Evolutionary conservation across 768 basidiomycete species (phyloP).

Genomic region (Tylopilus rubrobrunneus): DNA sequence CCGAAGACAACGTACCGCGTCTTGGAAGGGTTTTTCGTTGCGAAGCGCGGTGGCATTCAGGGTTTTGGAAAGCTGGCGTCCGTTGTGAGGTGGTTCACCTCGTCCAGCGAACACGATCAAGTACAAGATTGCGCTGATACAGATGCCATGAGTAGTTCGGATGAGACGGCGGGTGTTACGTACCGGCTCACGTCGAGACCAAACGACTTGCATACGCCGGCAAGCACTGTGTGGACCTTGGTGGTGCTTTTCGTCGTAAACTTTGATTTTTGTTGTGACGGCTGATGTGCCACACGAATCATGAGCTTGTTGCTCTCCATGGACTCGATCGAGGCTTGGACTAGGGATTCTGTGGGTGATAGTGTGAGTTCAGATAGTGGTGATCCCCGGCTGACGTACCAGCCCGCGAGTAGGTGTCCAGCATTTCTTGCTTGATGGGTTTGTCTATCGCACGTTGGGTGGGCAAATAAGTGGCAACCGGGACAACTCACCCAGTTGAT

Average conservation of each 20-base stretch:
- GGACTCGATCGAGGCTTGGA: constrained; percentile 2
- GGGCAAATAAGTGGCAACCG: neutral
- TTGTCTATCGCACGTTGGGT: constrained; percentile 3
- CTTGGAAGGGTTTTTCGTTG: constrained; percentile 55
- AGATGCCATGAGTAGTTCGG: neutral
- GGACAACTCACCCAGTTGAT: constrained; percentile 5
- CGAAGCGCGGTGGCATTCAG: constrained; percentile 57
- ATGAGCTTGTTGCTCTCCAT: constrained; percentile 14
- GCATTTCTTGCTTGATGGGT: constrained; percentile 18
- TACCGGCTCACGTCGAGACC: constrained; percentile 20
- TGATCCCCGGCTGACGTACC: constrained; percentile 8
- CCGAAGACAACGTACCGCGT: constrained; percentile 83
- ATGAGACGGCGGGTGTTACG: neutral
- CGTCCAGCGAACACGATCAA: constrained; percentile 76
- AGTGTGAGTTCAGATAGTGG: neutral
- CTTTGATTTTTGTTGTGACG: constrained; percentile 29
- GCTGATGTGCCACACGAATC: constrained; percentile 31
- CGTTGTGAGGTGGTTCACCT: constrained; percentile 97
- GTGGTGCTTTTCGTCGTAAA: constrained; percentile 30
- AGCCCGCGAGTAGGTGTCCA: neutral
- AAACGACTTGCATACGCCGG: constrained; percentile 29
- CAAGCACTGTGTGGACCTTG: constrained; percentile 27
- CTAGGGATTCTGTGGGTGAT: constrained; percentile 1
- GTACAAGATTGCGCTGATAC: constrained; percentile 21
- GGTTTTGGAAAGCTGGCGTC: constrained; percentile 83